Evolutionary conservation across 257 asterid species (phyloP).

Genomic region (Solanum boliviense): DNA sequence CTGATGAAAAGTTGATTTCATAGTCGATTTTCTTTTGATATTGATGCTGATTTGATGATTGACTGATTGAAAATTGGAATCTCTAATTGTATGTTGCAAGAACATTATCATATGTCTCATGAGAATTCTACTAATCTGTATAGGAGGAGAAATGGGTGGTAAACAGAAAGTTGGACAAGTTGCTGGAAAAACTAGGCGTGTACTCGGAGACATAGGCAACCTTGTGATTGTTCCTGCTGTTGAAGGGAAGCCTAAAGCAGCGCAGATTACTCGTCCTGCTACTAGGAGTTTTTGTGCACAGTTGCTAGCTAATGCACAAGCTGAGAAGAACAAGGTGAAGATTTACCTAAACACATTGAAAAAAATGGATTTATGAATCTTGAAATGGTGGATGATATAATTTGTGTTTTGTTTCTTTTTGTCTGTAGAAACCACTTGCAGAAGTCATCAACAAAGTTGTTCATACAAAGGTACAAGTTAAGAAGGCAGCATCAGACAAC

Average conservation of each 20-base stretch:
- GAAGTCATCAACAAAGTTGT: slow-evolving; percentile 6
- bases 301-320: slow-evolving; percentile 20
- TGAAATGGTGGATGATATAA: not conserved
- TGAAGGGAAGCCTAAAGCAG: slow-evolving; percentile 4
- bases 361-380: not conserved
- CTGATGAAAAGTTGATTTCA: not conserved
- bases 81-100: not conserved
- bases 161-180: slow-evolving; percentile 35
- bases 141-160: slow-evolving; percentile 16
- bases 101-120: not conserved
- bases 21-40: not conserved
- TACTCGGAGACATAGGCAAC: slow-evolving; percentile 66
- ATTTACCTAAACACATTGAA: not conserved
- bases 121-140: not conserved
- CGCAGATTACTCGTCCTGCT: slow-evolving; percentile 20
- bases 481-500: slow-evolving; percentile 13
- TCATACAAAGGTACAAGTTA: slow-evolving; percentile 3
- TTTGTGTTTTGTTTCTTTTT: not conserved
- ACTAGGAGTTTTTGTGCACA: slow-evolving; percentile 16
- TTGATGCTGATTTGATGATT: not conserved
- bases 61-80: not conserved
- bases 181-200: slow-evolving; percentile 46
- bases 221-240: slow-evolving; percentile 21
- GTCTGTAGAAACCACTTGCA: not conserved
- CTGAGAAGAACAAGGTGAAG: slow-evolving; percentile 5